phyloP scores from a whole-genome alignment of 1,284 basidiomycete species.

The Ceratobasidium papillatum region DNA sequence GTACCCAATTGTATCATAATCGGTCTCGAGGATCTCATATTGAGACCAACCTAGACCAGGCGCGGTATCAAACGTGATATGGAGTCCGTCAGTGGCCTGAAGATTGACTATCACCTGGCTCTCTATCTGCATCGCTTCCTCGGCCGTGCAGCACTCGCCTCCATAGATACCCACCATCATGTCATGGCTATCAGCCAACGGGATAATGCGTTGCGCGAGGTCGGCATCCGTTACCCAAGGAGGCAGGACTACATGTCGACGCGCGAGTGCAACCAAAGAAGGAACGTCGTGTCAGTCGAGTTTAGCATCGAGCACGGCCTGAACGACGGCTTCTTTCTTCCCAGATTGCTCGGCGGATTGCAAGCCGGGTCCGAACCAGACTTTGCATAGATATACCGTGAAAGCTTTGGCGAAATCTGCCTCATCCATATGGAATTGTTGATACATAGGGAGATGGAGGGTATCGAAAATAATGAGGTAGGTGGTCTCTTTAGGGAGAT shows the following conservation, averaged over 20 bases:
- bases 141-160: background rate
- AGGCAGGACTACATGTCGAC: background rate
- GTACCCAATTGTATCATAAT: background rate
- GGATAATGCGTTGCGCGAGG: background rate
- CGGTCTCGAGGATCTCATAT: background rate
- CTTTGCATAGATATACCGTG: background rate
- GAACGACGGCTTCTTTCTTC: background rate
- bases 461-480: background rate
- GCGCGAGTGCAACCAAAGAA: background rate
- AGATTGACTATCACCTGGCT: background rate
- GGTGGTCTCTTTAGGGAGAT: background rate
- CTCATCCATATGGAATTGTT: background rate
- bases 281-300: conserved; percentile 2
- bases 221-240: background rate
- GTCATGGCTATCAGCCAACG: background rate
- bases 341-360: background rate
- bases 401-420: background rate
- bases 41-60: background rate
- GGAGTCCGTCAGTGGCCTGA: background rate
- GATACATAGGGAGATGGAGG: background rate
- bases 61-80: background rate
- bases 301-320: background rate
- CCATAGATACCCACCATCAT: background rate
- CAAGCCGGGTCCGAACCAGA: background rate
- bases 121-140: background rate